phyloP scores from a whole-genome alignment of 345 rosid genomes.

The Isatis tinctoria region DNA sequence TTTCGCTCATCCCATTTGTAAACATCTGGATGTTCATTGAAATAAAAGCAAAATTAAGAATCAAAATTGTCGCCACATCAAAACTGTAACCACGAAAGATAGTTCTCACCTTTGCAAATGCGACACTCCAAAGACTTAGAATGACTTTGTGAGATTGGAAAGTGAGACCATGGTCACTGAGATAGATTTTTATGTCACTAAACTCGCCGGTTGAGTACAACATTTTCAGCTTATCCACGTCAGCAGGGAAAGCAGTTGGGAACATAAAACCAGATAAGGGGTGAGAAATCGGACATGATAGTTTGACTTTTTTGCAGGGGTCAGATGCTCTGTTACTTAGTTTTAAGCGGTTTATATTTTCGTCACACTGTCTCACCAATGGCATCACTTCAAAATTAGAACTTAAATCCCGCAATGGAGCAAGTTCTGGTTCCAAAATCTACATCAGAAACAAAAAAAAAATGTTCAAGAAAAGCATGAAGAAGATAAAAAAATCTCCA shows the following conservation, averaged over 20 bases:
- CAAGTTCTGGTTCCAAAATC: conserved; percentile 74
- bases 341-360: conserved; percentile 50
- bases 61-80: not conserved
- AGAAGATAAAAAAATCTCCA: not conserved
- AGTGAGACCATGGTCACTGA: conserved; percentile 65
- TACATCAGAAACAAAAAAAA: conserved; percentile 29
- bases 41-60: not conserved
- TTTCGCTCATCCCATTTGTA: conserved; percentile 98
- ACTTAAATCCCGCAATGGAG: conserved; percentile 52
- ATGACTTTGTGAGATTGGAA: conserved; percentile 67
- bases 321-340: conserved; percentile 49
- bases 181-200: conserved; percentile 54
- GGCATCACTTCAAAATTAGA: conserved; percentile 63
- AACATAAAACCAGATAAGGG: conserved; percentile 45
- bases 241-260: conserved; percentile 66
- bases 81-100: not conserved
- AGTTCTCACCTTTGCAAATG: conserved; percentile 82
- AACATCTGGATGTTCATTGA: conserved; percentile 66
- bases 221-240: conserved; percentile 53
- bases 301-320: conserved; percentile 51
- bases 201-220: conserved; percentile 48
- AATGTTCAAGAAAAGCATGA: not conserved
- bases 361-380: conserved; percentile 75
- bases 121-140: conserved; percentile 80
- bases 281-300: conserved; percentile 51